Conservation (phyloP, 805 yeast genomes). For the Myxozyma sirexii region DNA sequence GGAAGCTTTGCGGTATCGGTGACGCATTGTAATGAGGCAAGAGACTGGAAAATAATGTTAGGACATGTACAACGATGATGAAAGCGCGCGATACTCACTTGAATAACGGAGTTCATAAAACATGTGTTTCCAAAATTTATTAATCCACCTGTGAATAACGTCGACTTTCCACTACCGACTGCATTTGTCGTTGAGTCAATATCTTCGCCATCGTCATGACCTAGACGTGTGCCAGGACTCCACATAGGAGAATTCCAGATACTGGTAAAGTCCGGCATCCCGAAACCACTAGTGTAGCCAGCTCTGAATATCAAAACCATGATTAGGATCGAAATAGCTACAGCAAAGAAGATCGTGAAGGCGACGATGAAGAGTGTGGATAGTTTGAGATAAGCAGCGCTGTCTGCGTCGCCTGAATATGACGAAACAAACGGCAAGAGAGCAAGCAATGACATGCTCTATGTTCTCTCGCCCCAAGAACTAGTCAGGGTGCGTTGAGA, state of each 20-base stretch:
- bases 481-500: too few relatives aligned
- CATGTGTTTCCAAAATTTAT: slow-evolving; percentile 92
- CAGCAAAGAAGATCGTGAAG: not conserved
- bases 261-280: slow-evolving; percentile 14
- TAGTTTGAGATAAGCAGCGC: not conserved
- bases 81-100: slow-evolving; percentile 40
- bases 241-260: slow-evolving; percentile 3
- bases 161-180: not conserved
- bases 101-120: slow-evolving; percentile 89
- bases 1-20: slow-evolving; percentile 5
- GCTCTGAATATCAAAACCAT: not conserved
- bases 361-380: not conserved
- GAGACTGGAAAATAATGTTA: slow-evolving; percentile 3
- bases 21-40: slow-evolving; percentile 18
- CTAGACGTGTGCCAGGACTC: not conserved
- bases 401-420: too few relatives aligned
- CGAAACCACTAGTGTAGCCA: slow-evolving; percentile 2
- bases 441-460: too few relatives aligned
- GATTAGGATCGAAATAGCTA: not conserved
- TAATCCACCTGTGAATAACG: slow-evolving; percentile 61
- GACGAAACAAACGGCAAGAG: too few relatives aligned
- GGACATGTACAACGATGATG: not conserved
- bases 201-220: slow-evolving; percentile 15
- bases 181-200: slow-evolving; percentile 1
- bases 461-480: too few relatives aligned